Conservation (phyloP, 2,329 filamentous ascomycete species). For the Metarhizium robertsii region DNA sequence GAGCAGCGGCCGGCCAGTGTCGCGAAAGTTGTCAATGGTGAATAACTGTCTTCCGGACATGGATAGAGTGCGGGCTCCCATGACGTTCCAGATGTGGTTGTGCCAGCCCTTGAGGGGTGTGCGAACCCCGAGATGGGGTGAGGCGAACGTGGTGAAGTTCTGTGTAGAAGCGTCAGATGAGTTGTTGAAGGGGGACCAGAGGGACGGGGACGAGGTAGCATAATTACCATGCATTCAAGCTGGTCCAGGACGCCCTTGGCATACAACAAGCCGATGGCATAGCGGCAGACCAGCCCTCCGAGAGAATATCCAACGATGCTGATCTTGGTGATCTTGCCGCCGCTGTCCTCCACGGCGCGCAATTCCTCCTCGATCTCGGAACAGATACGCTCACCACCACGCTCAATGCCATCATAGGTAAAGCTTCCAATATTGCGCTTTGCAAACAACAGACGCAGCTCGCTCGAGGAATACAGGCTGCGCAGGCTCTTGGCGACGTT, state of each 20-base stretch:
- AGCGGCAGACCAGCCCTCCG: conserved; percentile 77
- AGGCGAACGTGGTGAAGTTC: conserved; percentile 92
- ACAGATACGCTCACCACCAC: conserved; percentile 57
- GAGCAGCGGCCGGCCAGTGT: conserved; percentile 72
- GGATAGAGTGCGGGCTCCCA: conserved; percentile 73
- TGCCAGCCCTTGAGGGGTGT: conserved; percentile 57
- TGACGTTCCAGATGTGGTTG: conserved; percentile 67
- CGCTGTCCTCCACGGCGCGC: conserved; percentile 45
- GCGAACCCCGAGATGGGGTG: conserved; percentile 71
- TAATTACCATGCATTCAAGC: conserved; percentile 64
- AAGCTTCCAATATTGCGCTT: conserved; percentile 66
- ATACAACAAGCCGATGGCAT: conserved; percentile 75
- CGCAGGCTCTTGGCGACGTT: conserved; percentile 58
- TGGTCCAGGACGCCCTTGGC: conserved; percentile 71
- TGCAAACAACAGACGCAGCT: conserved; percentile 60
- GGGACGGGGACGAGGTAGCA: background rate
- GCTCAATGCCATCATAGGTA: conserved; percentile 62
- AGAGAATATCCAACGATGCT: conserved; percentile 87
- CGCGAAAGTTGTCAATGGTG: conserved; percentile 74
- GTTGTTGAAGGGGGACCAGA: background rate
- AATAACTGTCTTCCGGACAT: conserved; percentile 83
- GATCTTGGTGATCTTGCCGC: conserved; percentile 67
- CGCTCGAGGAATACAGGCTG: conserved; percentile 48
- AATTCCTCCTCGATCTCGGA: conserved; percentile 58
- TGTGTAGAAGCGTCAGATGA: conserved; percentile 17